Evolutionary conservation across 2,329 filamentous ascomycete genomes (phyloP).

Genomic region (Sarocladium strictum): DNA sequence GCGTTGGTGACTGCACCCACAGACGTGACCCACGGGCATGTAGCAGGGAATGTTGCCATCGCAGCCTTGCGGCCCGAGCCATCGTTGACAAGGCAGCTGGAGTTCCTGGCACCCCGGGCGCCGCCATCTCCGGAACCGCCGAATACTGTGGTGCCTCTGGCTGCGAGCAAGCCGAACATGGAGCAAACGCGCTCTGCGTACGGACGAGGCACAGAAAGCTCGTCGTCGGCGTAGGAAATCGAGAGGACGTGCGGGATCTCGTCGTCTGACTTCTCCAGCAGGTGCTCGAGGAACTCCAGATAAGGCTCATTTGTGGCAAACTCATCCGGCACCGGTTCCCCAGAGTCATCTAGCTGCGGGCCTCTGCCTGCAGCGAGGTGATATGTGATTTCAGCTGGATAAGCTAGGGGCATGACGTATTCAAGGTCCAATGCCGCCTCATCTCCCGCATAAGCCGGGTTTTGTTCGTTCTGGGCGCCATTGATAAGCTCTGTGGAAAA

Average conservation of each 20-base stretch:
- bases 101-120: constrained; percentile 36
- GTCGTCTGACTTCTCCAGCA: constrained; percentile 37
- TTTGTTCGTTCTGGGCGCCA: constrained; percentile 37
- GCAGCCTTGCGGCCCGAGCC: constrained; percentile 46
- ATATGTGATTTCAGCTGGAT: constrained; percentile 38
- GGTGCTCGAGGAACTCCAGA: constrained; percentile 44
- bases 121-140: constrained; percentile 47
- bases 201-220: constrained; percentile 43
- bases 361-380: constrained; percentile 40
- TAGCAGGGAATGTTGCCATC: constrained; percentile 57
- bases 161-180: constrained; percentile 46
- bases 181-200: constrained; percentile 49
- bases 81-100: constrained; percentile 52
- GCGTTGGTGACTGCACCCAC: constrained; percentile 52
- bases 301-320: constrained; percentile 49
- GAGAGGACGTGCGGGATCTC: constrained; percentile 50
- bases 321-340: constrained; percentile 24
- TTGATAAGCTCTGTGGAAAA: constrained; percentile 35
- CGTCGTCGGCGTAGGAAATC: constrained; percentile 54
- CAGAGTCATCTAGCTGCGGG: constrained; percentile 31
- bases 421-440: constrained; percentile 45
- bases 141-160: constrained; percentile 45
- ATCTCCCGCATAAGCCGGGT: constrained; percentile 27
- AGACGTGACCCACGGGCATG: constrained; percentile 62
- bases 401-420: constrained; percentile 39